Evolutionary conservation across 345 rosid species (phyloP).

Genomic region (Mangifera indica): DNA sequence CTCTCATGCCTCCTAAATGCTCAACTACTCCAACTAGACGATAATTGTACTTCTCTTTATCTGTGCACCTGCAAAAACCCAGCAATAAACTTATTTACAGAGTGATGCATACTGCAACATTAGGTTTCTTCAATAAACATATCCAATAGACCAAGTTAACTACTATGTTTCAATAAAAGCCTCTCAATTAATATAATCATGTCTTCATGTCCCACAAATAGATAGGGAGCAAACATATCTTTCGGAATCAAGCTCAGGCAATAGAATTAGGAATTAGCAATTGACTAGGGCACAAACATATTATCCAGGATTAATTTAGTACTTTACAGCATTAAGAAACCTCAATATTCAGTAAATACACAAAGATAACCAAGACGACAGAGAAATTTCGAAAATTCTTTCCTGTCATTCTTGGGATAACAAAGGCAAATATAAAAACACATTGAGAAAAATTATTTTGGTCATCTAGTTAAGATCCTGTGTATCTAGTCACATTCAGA

Average conservation of each 20-base stretch:
- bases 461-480: too few relatives aligned
- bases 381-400: too few relatives aligned
- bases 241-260: neutral
- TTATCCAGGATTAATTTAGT: slow-evolving; percentile 1
- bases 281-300: neutral
- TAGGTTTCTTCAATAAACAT: neutral
- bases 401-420: too few relatives aligned
- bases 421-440: too few relatives aligned
- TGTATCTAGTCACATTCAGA: too few relatives aligned
- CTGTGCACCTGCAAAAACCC: slow-evolving; percentile 38
- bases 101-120: too few relatives aligned
- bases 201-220: neutral
- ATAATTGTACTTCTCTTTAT: slow-evolving; percentile 42
- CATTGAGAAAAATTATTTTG: too few relatives aligned
- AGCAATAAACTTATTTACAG: neutral
- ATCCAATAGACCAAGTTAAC: neutral
- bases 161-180: neutral
- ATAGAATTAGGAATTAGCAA: neutral
- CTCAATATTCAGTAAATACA: too few relatives aligned
- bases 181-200: neutral
- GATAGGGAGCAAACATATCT: neutral
- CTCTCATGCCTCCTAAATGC: slow-evolving; percentile 89
- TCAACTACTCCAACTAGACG: slow-evolving; percentile 79
- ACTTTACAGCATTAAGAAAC: neutral
- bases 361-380: too few relatives aligned